phyloP scores from a whole-genome alignment of 179 eudicot species.

The Sideroxylon spinosum region DNA sequence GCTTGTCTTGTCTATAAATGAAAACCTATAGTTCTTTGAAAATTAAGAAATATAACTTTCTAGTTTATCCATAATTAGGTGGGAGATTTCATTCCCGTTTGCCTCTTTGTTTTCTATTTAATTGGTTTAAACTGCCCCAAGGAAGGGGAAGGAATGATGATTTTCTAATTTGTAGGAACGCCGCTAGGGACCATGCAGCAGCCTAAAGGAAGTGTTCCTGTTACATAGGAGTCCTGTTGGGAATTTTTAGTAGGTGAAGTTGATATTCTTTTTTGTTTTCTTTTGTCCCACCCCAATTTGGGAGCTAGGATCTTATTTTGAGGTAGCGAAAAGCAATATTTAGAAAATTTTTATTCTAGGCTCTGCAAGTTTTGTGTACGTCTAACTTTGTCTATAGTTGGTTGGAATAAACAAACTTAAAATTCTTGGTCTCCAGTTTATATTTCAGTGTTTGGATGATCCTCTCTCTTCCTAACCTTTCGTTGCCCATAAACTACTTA shows the following conservation, averaged over 20 bases:
- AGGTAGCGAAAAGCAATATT: constrained; percentile 1
- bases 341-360: constrained; percentile 1
- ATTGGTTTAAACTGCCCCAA: not conserved
- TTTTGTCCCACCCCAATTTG: not conserved
- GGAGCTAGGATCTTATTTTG: constrained; percentile 11
- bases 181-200: constrained; percentile 29
- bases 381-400: constrained; percentile 12
- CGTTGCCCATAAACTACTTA: not conserved
- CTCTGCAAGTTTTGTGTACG: not conserved
- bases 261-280: not conserved
- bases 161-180: constrained; percentile 30
- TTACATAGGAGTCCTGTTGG: constrained; percentile 15
- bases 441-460: not conserved
- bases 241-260: constrained; percentile 18
- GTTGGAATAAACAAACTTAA: not conserved
- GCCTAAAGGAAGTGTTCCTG: constrained; percentile 39
- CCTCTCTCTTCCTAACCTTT: not conserved
- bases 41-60: not conserved
- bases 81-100: not conserved
- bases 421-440: not conserved
- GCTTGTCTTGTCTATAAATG: not conserved
- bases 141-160: not conserved
- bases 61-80: not conserved
- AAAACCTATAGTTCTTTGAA: not conserved
- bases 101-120: not conserved